These are phyloP conservation scores for Asterochloris erici DNA, from an alignment of 139 green algal species.

Conservation along the genomic window DNA sequence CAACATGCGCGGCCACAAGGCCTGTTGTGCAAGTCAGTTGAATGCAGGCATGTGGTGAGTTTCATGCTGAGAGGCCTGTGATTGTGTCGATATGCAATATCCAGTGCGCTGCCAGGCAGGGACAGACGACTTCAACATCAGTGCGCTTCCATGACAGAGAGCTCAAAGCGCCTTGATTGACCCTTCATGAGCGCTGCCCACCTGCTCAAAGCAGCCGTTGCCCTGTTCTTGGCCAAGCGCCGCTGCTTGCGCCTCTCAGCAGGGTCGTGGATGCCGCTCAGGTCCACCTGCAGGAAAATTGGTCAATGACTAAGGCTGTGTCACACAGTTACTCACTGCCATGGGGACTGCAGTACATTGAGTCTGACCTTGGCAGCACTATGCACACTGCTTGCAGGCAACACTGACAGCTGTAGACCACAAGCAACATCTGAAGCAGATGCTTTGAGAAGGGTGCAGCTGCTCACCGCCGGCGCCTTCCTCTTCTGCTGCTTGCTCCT, in stretches of 20 bases:
- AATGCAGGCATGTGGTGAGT: not conserved
- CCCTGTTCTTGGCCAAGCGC: slow-evolving; percentile 31
- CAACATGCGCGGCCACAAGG: too few species aligned
- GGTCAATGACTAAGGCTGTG: too few species aligned
- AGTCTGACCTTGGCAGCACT: too few species aligned
- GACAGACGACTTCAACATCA: not conserved
- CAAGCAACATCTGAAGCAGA: too few species aligned
- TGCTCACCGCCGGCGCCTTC: too few species aligned
- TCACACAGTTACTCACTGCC: too few species aligned
- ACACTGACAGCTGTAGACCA: too few species aligned
- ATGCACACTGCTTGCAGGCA: too few species aligned
- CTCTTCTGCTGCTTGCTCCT: too few species aligned
- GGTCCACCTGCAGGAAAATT: not conserved
- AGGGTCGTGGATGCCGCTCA: slow-evolving; percentile 22
- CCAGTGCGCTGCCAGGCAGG: not conserved
- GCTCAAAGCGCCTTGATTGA: not conserved
- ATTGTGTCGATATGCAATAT: not conserved
- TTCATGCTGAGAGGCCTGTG: not conserved
- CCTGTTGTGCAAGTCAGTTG: too few species aligned
- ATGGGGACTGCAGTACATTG: too few species aligned
- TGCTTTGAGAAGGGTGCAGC: too few species aligned
- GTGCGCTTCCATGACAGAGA: not conserved
- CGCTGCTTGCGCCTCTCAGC: slow-evolving; percentile 28
- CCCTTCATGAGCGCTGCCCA: not conserved
- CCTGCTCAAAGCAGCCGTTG: slow-evolving; percentile 34